Evolutionary conservation across 805 yeast genomes (phyloP).

Genomic region (Blastobotrys attinorum): DNA sequence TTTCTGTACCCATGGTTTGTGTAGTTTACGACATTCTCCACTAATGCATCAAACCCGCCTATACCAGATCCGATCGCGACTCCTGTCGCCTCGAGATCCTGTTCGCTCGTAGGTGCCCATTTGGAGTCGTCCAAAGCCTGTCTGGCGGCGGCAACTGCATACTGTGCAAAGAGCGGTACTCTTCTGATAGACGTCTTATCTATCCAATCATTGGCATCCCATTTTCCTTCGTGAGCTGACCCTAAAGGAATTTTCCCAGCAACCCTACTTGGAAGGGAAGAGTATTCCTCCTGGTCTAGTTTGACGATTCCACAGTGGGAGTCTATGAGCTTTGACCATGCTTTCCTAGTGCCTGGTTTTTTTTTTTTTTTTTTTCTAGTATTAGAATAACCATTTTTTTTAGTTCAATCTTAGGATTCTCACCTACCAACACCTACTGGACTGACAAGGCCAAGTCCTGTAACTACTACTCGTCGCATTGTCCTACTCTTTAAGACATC

Average conservation of each 20-base stretch:
- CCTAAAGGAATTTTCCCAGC: constrained; percentile 69
- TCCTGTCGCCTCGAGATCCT: constrained; percentile 32
- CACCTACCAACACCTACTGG: constrained; percentile 86
- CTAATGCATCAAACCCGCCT: constrained; percentile 72
- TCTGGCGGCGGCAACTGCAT: constrained; percentile 64
- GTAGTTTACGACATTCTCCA: constrained; percentile 52
- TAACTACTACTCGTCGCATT: constrained; percentile 69
- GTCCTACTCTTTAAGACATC: no score
- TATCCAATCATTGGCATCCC: constrained; percentile 47
- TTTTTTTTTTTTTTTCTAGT: no score
- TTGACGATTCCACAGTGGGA: constrained; percentile 33
- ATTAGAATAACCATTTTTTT: no score
- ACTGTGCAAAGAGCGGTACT: constrained; percentile 66
- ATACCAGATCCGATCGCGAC: constrained; percentile 91
- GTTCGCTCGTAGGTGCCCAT: constrained; percentile 35
- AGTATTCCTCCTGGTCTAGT: constrained; percentile 40
- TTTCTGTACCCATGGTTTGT: constrained; percentile 49
- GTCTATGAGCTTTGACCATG: constrained; percentile 30
- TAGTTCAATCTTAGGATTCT: no score
- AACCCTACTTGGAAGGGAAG: constrained; percentile 57
- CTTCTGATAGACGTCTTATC: constrained; percentile 47
- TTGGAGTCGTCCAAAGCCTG: constrained; percentile 72
- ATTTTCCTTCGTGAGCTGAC: constrained; percentile 34
- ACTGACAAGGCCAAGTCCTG: constrained; percentile 81
- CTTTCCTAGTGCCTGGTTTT: constrained; percentile 33